A percentile compares a stretch with the other conserved stretches of the same genome.
Conservation (phyloP, 2,329 filamentous ascomycete species). For the Aspergillaceae sp. region DNA sequence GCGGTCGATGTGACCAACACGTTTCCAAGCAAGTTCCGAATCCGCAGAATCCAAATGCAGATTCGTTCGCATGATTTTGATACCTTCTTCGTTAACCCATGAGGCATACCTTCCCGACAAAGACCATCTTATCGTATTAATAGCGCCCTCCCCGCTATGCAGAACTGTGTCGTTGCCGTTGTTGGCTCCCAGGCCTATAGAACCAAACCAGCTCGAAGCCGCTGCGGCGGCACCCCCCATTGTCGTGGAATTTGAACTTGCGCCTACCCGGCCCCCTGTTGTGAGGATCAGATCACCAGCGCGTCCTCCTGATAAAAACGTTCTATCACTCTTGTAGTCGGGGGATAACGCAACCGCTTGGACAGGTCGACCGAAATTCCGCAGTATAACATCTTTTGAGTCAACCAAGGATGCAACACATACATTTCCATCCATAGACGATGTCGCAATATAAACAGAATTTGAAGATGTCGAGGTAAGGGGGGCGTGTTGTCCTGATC, state of each 20-base stretch:
- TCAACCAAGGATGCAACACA: conserved; percentile 84
- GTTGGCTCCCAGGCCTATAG: conserved; percentile 69
- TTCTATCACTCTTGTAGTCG: conserved; percentile 80
- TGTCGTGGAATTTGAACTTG: conserved; percentile 76
- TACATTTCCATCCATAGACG: conserved; percentile 91
- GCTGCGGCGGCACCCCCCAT: conserved; percentile 64
- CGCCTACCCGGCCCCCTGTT: conserved; percentile 66
- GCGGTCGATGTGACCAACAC: conserved; percentile 83
- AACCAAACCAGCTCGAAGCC: conserved; percentile 83
- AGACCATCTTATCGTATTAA: conserved; percentile 92
- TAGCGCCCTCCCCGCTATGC: conserved; percentile 84
- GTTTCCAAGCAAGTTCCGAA: conserved; percentile 81
- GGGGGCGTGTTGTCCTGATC: conserved; percentile 11
- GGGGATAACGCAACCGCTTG: conserved; percentile 91
- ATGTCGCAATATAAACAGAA: conserved; percentile 84
- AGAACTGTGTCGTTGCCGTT: conserved; percentile 77
- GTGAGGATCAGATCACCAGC: conserved; percentile 85
- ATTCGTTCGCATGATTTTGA: conserved; percentile 94
- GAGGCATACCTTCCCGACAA: conserved; percentile 82
- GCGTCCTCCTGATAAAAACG: conserved; percentile 82
- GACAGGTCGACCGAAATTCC: conserved; percentile 88
- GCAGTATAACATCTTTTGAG: conserved; percentile 76
- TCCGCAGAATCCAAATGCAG: conserved; percentile 68
- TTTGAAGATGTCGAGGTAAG: conserved; percentile 74
- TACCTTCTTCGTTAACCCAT: conserved; percentile 94